Percentiles rank a stretch among this genome's conserved stretches.
Conservation (phyloP, 495 filamentous ascomycete genomes). For the Trypethelium eluteriae region DNA sequence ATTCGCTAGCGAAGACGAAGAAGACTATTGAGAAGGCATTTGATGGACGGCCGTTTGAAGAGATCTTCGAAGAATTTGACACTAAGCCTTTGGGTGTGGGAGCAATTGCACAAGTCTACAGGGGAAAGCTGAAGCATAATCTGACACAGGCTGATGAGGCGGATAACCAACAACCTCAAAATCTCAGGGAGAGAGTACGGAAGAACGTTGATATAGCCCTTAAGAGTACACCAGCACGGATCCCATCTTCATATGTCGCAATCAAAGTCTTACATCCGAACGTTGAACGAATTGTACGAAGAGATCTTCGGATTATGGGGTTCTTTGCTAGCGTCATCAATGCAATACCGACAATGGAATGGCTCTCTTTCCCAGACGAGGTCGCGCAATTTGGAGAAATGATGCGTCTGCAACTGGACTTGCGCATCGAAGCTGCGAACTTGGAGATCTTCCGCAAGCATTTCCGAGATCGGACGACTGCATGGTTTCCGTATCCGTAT, state of each 20-base stretch:
- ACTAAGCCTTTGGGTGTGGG: conserved; percentile 87
- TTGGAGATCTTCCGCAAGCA: conserved; percentile 80
- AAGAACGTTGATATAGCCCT: conserved; percentile 79
- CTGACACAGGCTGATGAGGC: conserved; percentile 57
- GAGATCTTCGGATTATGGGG: conserved; percentile 86
- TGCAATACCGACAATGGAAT: conserved; percentile 87
- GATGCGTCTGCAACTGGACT: conserved; percentile 94
- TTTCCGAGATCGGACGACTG: conserved; percentile 81
- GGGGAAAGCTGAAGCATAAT: conserved; percentile 79
- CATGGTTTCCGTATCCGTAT: conserved; percentile 95
- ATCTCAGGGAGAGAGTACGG: conserved; percentile 58
- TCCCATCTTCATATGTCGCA: conserved; percentile 88
- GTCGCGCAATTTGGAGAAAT: conserved; percentile 91
- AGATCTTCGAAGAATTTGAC: conserved; percentile 96
- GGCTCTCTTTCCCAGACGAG: conserved; percentile 94
- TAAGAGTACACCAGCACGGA: conserved; percentile 74
- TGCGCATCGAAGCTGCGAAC: conserved; percentile 91
- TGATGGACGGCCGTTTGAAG: conserved; percentile 65
- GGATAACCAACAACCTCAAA: conserved; percentile 43
- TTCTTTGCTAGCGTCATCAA: conserved; percentile 87
- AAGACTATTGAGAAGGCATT: conserved; percentile 74
- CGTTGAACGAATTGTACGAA: conserved; percentile 78
- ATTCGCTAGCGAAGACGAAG: conserved; percentile 75
- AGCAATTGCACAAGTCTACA: conserved; percentile 97
- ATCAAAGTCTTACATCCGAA: conserved; percentile 93